Percentiles rank a stretch among this genome's conserved stretches.
Conservation (phyloP, 345 rosid genomes). For the Mercurialis annua region DNA sequence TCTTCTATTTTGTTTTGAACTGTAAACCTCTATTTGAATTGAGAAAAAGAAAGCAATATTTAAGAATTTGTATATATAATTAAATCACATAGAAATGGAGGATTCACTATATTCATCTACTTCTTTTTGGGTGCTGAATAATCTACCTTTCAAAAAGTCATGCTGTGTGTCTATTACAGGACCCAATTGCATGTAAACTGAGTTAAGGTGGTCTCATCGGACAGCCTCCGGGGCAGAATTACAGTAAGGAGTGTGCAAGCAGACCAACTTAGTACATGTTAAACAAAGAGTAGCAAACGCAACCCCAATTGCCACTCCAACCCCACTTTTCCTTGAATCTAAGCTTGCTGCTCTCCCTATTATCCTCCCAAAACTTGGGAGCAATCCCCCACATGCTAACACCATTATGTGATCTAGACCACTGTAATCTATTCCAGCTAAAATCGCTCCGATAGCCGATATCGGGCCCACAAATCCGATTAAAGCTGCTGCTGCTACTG, state of each 20-base stretch:
- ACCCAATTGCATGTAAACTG: neutral
- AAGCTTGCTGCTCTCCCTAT: constrained; percentile 58
- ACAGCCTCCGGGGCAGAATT: constrained; percentile 99
- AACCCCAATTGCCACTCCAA: constrained; percentile 62
- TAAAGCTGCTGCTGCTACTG: constrained; percentile 80
- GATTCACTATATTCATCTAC: neutral
- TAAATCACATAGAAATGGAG: neutral
- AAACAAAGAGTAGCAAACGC: constrained; percentile 72
- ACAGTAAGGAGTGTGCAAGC: constrained; percentile 96
- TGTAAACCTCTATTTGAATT: too few relatives aligned
- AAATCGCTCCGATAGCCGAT: constrained; percentile 87
- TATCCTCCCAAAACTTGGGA: constrained; percentile 67
- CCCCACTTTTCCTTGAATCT: constrained; percentile 53
- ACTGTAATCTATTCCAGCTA: constrained; percentile 87
- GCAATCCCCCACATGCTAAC: constrained; percentile 80
- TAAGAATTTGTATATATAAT: neutral
- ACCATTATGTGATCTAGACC: constrained; percentile 95
- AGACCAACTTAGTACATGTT: constrained; percentile 79
- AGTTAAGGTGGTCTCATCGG: constrained; percentile 30
- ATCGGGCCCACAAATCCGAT: constrained; percentile 88
- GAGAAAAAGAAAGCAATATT: neutral
- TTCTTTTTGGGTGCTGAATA: neutral
- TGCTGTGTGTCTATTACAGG: neutral
- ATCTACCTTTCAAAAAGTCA: neutral
- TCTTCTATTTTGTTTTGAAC: neutral